Base-by-base conservation (phyloP, 1,284 basidiomycete species). In the Singerocomus inundabilis region DNA sequence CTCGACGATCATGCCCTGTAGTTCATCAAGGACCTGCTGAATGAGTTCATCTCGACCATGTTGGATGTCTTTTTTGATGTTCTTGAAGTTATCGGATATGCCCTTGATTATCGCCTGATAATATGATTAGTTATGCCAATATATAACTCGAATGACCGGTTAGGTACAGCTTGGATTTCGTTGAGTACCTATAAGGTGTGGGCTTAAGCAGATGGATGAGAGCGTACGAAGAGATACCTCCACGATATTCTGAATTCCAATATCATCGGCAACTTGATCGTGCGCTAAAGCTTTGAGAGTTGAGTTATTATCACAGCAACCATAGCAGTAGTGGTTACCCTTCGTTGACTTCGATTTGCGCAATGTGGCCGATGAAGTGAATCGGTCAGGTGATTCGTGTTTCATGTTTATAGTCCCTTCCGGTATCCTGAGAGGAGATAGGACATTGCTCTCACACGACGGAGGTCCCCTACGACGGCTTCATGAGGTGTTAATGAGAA, bases 101-200 rank as follows among this genome's bases (percentile, higher is more conserved):
- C 75, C 76, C 40, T 63, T 64, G 16, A 78, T 54, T 16, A 80
- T 63, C 16, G 70, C 72, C 74, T 81, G 35, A 46, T 29, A 13
- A 33, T 35, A 18, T 34, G 25, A 53, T 66, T 24, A 61, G 54
- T 40, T 12, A 41, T 21, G 16, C 45, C 16, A 30, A 46, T 47
- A 29, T 33, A 46, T 34, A 24, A 39, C 21, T 24, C 44, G 18
- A 52, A 29, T 28, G 49, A 50, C 62, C 51, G n/a, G 63, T 56
- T 26, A 72, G 63, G 48, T 72, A 70, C 65, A 49, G 54, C 48
- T 52, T 70, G 65, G 4, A 67, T 70, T 46, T 69, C 68, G 30
- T 60, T 47, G 48, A 67, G 64, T 28, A 67, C 55, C 65, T 67
- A 35, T 32, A 25, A 44, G 36, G 33, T 21, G 16, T 28, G 10